Evolutionary conservation across 176 grass and related monocot genomes (phyloP).

Genomic region (Cenchrus fungigraminus): DNA sequence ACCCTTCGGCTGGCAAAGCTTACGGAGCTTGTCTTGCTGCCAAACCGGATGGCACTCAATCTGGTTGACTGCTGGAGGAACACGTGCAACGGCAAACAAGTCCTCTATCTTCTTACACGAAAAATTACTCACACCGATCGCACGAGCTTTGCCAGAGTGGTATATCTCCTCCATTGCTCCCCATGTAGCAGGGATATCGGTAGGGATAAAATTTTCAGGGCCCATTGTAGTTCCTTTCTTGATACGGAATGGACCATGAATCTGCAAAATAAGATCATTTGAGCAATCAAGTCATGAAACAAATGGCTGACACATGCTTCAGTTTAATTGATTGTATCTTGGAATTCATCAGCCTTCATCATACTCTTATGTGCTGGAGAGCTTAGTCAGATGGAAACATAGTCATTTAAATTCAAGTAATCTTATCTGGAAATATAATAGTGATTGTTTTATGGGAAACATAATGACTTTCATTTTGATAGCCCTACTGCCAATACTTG

Average conservation of each 20-base stretch:
- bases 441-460: neutral
- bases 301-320: neutral
- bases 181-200: conserved; percentile 60
- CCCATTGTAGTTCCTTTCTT: conserved; percentile 40
- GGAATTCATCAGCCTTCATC: neutral
- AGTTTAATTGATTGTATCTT: neutral
- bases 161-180: conserved; percentile 62
- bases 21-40: conserved; percentile 53
- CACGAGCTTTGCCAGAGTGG: conserved; percentile 46
- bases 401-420: neutral
- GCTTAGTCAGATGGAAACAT: neutral
- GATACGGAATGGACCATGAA: conserved; percentile 49
- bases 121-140: conserved; percentile 70
- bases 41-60: conserved; percentile 62
- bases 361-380: neutral
- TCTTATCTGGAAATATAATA: neutral
- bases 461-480: neutral
- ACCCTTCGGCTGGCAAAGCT: conserved; percentile 47
- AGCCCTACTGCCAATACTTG: neutral
- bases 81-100: conserved; percentile 48
- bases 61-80: conserved; percentile 61
- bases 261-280: conserved; percentile 23
- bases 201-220: conserved; percentile 47
- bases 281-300: conserved; percentile 14
- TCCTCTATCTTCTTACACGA: conserved; percentile 56